Percentiles rank a stretch among this genome's conserved stretches.
Conservation (phyloP, 2,329 filamentous ascomycete species). For the Pyrenophora graminea region DNA sequence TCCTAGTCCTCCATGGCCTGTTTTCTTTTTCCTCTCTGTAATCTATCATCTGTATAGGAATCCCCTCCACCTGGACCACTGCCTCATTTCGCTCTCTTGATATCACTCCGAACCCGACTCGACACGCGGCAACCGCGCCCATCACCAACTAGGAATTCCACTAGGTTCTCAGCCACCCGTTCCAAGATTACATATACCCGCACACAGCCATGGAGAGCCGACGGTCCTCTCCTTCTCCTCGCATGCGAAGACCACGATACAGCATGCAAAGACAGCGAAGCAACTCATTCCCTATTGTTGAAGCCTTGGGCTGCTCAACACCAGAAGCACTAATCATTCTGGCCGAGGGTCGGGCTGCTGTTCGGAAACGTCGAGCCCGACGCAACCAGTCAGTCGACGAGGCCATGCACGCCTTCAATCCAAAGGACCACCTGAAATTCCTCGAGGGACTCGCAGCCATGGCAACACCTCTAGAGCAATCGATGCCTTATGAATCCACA, state of each 20-base stretch:
- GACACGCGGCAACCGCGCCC: slow-evolving; percentile 20
- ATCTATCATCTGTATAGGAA: not conserved
- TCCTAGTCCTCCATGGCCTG: slow-evolving; percentile 9
- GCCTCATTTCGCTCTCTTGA: not conserved
- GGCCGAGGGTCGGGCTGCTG: slow-evolving; percentile 42
- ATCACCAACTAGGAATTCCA: slow-evolving; percentile 19
- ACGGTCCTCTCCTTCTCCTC: slow-evolving; percentile 27
- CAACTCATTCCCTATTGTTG: slow-evolving; percentile 43
- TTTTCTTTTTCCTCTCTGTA: slow-evolving; percentile 9
- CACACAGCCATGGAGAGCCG: slow-evolving; percentile 32
- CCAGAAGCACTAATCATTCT: slow-evolving; percentile 43
- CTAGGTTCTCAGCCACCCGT: slow-evolving; percentile 21
- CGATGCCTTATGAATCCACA: slow-evolving; percentile 13
- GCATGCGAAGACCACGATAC: slow-evolving; percentile 27
- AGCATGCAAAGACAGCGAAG: slow-evolving; percentile 37
- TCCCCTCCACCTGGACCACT: not conserved
- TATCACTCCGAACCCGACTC: not conserved
- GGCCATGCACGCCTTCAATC: slow-evolving; percentile 28
- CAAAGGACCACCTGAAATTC: slow-evolving; percentile 39
- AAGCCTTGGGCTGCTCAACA: slow-evolving; percentile 43
- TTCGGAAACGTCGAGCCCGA: slow-evolving; percentile 36
- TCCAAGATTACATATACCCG: slow-evolving; percentile 17
- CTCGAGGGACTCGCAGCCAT: slow-evolving; percentile 23
- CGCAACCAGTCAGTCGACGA: slow-evolving; percentile 30
- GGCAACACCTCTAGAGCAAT: slow-evolving; percentile 14